A percentile compares a stretch with the other conserved stretches of the same genome.
Conservation (phyloP, 495 filamentous ascomycete genomes). For the Neurospora sp. region DNA sequence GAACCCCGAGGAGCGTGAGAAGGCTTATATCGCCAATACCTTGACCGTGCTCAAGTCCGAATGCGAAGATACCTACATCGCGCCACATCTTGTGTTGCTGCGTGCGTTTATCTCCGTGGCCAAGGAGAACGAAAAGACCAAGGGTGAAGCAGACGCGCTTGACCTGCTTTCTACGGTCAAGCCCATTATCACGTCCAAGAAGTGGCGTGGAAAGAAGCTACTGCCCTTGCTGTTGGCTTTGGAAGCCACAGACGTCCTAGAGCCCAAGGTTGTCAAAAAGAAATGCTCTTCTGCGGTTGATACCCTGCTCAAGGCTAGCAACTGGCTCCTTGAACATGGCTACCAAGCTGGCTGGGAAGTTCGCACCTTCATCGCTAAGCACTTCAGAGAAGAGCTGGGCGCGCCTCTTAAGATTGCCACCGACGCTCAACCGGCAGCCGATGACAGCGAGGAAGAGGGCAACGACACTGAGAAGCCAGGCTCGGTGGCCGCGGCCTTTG, state of each 20-base stretch:
- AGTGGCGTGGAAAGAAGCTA: constrained; percentile 7
- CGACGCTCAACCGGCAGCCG: not conserved
- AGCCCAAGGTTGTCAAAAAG: constrained; percentile 3
- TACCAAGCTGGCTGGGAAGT: constrained; percentile 28
- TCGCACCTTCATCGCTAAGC: constrained; percentile 26
- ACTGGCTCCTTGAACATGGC: constrained; percentile 16
- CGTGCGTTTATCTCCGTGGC: constrained; percentile 9
- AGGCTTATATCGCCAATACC: constrained; percentile 22
- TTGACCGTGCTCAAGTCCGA: constrained; percentile 15
- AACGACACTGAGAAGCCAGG: not conserved
- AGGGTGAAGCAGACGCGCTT: not conserved
- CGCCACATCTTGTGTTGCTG: constrained; percentile 10
- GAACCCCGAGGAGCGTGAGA: constrained; percentile 24
- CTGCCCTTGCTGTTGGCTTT: constrained; percentile 12
- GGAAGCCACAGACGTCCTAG: constrained; percentile 9
- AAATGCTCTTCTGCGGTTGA: constrained; percentile 1
- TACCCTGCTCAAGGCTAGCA: constrained; percentile 19
- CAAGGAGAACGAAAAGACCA: not conserved
- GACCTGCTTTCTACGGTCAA: constrained; percentile 6
- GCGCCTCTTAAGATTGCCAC: constrained; percentile 13
- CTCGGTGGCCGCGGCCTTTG: constrained; percentile 1
- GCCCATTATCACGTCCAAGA: constrained; percentile 2
- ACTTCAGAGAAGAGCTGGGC: constrained; percentile 12
- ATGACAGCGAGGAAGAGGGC: not conserved
- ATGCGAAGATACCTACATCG: constrained; percentile 11